Evolutionary conservation across 371 early-diverging fungal genomes (phyloP), one percentile per base, ranked within the genome.

Genomic region (Apophysomyces sp.): DNA sequence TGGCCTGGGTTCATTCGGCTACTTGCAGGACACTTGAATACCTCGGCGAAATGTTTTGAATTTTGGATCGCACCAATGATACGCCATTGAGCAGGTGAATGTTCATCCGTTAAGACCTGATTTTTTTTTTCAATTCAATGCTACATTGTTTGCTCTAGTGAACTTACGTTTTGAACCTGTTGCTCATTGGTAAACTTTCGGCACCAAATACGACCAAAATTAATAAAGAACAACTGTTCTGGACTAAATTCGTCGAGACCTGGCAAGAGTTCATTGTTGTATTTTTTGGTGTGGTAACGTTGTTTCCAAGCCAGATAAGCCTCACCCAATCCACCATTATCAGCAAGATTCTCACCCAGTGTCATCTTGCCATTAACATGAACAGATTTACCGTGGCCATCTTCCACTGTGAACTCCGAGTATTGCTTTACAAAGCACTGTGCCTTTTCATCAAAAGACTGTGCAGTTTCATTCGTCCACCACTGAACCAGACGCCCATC

Each of bases 341-440:
- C 93, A 4, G 93, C 90, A 34, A 93, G 61, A 65, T 90, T 92
- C 63, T 91, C 91, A 18, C 82, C 81, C 11, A 90, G 68, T 0
- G 90, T 91, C 30, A 86, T 40, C 65, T 80, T 63, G 34, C 89
- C 87, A 60, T 87, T 77, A 26, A 89, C 73, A 52, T 64, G 36
- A 5, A 68, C 59, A 12, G 16, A 40, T 32, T 67, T 67, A 9
- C 64, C 70, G 29, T 60, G 57, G 26, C 63, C 65, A 2, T 63
- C 75, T 44, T 60, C 31, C 5, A 81, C 58, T 0, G 75, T 70
- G 58, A 74, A 88, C 0, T 77, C 73, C 32, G 63, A 62, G 65
- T 89, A 92, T 59, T 89, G 89, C n/a, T 85, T 60, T 9, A 86
- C 69, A 71, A 87, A 91, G 70, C 90, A 89, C 58, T 81, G 65